Evolutionary conservation across 2,329 filamentous ascomycete genomes (phyloP).

Genomic region (Orbilia ellipsospora): DNA sequence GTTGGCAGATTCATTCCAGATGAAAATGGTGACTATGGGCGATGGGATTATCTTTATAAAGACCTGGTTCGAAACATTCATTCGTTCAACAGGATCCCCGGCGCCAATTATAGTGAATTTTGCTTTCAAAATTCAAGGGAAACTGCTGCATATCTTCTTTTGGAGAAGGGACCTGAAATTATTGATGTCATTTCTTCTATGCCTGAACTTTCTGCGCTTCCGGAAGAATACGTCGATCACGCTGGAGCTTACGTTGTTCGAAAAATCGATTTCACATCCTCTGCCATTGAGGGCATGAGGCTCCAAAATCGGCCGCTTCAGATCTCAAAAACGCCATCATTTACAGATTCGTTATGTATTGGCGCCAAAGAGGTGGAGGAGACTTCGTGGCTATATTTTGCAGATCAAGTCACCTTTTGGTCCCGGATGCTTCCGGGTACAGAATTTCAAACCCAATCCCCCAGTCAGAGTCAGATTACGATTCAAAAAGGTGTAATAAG

Average conservation of each 20-base stretch:
- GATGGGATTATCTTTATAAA: conserved; percentile 45
- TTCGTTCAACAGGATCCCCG: conserved; percentile 32
- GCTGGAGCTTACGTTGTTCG: conserved; percentile 30
- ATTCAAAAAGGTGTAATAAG: conserved; percentile 40
- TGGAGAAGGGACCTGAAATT: conserved; percentile 4
- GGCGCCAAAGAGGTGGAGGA: conserved; percentile 30
- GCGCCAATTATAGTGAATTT: neutral
- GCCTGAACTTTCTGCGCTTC: conserved; percentile 33
- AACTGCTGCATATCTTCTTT: neutral
- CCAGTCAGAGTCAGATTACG: conserved; percentile 1
- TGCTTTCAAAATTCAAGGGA: neutral
- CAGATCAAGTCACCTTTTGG: conserved; percentile 36
- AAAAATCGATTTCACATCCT: conserved; percentile 39
- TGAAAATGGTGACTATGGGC: conserved; percentile 2
- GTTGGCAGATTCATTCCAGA: conserved; percentile 30
- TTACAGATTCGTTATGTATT: conserved; percentile 44
- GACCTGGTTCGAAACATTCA: conserved; percentile 48
- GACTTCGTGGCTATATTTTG: conserved; percentile 41
- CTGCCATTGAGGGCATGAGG: conserved; percentile 45
- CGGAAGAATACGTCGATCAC: conserved; percentile 2
- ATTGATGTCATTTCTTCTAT: conserved; percentile 19
- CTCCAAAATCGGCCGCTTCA: conserved; percentile 32
- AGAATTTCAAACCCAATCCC: neutral
- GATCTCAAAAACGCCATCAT: conserved; percentile 39
- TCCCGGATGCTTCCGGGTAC: neutral